Conservation (phyloP, 1,284 basidiomycete genomes). For the Ustilago trichophora region DNA sequence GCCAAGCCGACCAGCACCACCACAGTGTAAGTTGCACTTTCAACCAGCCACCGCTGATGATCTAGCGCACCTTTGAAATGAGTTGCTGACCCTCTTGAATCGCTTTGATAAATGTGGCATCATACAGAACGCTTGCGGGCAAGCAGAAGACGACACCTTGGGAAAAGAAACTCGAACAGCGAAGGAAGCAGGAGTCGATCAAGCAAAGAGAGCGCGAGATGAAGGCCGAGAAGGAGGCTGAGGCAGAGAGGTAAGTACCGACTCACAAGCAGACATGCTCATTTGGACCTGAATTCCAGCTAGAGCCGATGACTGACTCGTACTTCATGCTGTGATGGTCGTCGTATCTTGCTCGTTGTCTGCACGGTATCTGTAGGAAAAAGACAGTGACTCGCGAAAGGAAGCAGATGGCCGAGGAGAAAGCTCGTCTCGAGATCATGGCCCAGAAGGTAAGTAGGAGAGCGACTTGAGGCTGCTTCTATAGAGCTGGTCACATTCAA, state of each 20-base stretch:
- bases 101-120: background rate
- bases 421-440: conserved; percentile 52
- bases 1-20: conserved; percentile 36
- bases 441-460: conserved; percentile 51
- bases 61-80: background rate
- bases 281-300: too few relatives aligned
- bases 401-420: conserved; percentile 53
- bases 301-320: too few relatives aligned
- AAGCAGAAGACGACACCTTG: conserved; percentile 50
- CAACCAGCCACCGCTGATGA: background rate
- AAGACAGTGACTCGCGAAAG: conserved; percentile 42
- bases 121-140: conserved; percentile 32
- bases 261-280: too few relatives aligned
- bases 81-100: conserved; percentile 3
- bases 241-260: conserved; percentile 31
- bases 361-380: conserved; percentile 22
- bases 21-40: conserved; percentile 26
- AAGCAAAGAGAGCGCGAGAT: conserved; percentile 52
- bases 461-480: too few relatives aligned
- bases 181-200: conserved; percentile 48
- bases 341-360: too few relatives aligned
- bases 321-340: too few relatives aligned
- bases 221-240: conserved; percentile 46
- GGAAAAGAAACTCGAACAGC: conserved; percentile 48
- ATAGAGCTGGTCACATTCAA: too few relatives aligned